Conservation (phyloP, 2,329 filamentous ascomycete genomes). For the Drechslerella stenobrocha region DNA sequence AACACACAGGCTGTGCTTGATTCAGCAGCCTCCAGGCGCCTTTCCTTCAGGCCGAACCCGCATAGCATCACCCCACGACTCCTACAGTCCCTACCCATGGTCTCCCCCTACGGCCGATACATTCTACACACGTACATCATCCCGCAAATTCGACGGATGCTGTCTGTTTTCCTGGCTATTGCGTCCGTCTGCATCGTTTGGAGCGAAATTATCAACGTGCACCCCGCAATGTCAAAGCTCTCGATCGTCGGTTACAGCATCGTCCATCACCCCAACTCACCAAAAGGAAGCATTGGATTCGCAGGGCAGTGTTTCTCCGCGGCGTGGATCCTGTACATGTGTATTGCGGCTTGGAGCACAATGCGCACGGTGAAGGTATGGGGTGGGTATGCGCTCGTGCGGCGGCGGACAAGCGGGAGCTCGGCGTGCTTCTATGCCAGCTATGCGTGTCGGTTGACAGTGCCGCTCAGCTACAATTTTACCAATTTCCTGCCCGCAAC, state of each 20-base stretch:
- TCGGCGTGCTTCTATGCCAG: conserved; percentile 94
- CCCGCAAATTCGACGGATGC: conserved; percentile 67
- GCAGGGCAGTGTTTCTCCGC: conserved; percentile 82
- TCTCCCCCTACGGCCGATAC: conserved; percentile 82
- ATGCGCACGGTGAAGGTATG: conserved; percentile 96
- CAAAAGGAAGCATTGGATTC: conserved; percentile 77
- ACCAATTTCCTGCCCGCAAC: conserved; percentile 78
- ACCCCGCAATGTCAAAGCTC: conserved; percentile 71
- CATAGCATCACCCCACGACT: conserved; percentile 56
- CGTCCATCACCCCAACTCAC: conserved; percentile 73
- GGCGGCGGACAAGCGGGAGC: conserved; percentile 87
- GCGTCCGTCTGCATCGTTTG: conserved; percentile 85
- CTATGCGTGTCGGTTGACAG: conserved; percentile 87
- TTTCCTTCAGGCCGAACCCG: conserved; percentile 62
- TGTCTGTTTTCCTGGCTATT: conserved; percentile 70
- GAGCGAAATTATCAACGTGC: conserved; percentile 87
- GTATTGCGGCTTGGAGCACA: conserved; percentile 79
- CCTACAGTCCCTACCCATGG: conserved; percentile 63
- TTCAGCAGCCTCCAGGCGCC: conserved; percentile 74
- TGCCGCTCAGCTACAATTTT: conserved; percentile 95
- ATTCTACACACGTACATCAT: conserved; percentile 73
- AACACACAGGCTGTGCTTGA: conserved; percentile 81
- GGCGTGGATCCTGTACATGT: conserved; percentile 95
- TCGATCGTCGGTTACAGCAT: conserved; percentile 67
- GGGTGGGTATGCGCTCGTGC: conserved; percentile 88